These are phyloP conservation scores for Coix lacrymajobi DNA, from an alignment of 176 grass and related monocot genomes.

Conservation along the genomic window DNA sequence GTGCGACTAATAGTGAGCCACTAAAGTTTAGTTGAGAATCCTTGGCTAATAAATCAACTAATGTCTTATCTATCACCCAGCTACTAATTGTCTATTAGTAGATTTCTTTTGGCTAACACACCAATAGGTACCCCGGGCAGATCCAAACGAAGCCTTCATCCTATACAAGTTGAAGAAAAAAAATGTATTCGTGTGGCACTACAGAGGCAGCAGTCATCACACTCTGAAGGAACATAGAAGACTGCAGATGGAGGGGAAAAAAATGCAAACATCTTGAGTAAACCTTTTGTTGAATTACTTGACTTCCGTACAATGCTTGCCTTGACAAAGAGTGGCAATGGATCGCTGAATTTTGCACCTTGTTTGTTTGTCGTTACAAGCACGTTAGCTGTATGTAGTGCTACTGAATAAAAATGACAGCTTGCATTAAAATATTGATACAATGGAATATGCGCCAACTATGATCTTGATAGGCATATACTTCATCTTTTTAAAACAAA, in stretches of 20 bases:
- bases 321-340: neutral
- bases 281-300: neutral
- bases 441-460: slow-evolving; percentile 3
- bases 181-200: no score
- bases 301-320: neutral
- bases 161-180: no score
- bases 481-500: neutral
- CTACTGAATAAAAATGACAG: neutral
- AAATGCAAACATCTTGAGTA: neutral
- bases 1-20: no score
- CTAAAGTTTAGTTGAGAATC: no score
- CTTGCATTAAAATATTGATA: neutral
- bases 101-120: no score
- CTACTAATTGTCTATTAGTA: neutral
- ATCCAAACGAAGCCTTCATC: no score
- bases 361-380: neutral
- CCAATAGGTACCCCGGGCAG: no score
- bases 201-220: no score
- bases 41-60: neutral
- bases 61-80: neutral
- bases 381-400: neutral
- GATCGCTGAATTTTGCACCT: neutral
- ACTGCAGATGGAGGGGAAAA: neutral
- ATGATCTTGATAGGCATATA: neutral
- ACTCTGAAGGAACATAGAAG: neutral